Evolutionary conservation across 2,329 filamentous ascomycete species (phyloP), one percentile per base, ranked within the genome.

Genomic region (Colletotrichum phormii): DNA sequence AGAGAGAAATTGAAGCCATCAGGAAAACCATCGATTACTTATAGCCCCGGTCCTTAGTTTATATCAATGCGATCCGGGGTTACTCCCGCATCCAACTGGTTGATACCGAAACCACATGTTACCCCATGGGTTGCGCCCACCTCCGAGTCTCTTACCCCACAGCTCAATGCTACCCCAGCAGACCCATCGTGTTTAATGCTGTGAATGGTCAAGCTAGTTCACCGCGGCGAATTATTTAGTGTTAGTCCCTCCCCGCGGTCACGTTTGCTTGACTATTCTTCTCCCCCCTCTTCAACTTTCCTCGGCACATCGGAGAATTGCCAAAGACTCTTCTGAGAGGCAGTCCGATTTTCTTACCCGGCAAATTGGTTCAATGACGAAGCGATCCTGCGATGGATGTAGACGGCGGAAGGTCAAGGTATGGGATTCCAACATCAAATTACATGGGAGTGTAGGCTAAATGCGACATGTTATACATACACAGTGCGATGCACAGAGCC

Each of bases 351-450:
- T 42, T 15, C 13, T 5, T 42, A 42, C 37, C 2, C 37, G 2
- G 5, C 37, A 15, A 5, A 5, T 42, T 42, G n/a, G 26, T 57
- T 0, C 37, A 5, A 72, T 68, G 57, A 53, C 69, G 26, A 63
- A 72, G 22, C 58, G 58, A 37, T 58, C 72, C 1, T 74, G 72
- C 59, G 72, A 74, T 46, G 64, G 72, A 15, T 74, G 72, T 31
- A 62, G 72, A 26, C 51, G 63, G 18, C 67, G 72, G 3, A 74
- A 74, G 29, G 67, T 74, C 63, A 74, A 74, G 59, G 66, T 68
- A n/a, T 49, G 46, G 11, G 24, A 24, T 18, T 7, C 24, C 53
- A 55, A 15, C 7, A 3, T 12, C 22, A 9, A 15, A 12, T 29
- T 29, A 12, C 22, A 4, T 6, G 0, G 22, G 5, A 55, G 0